These are phyloP conservation scores for Aspergillus floridensis DNA, from an alignment of 2,329 filamentous ascomycete genomes.

Conservation along the genomic window DNA sequence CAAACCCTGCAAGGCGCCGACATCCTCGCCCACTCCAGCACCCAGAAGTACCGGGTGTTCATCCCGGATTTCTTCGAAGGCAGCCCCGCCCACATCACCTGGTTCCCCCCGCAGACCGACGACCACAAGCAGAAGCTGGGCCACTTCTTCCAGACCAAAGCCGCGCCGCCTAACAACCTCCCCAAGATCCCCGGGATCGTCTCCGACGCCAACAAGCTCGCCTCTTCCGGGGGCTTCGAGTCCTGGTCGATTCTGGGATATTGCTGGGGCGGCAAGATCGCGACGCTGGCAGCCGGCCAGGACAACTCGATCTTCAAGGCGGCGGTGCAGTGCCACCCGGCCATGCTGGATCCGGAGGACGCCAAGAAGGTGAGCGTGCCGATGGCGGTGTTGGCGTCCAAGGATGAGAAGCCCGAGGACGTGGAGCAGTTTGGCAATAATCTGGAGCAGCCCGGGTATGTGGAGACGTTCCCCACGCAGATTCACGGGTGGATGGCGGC, in stretches of 20 bases:
- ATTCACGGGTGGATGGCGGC: constrained; percentile 51
- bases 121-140: constrained; percentile 61
- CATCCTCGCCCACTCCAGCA: constrained; percentile 58
- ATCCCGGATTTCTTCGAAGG: constrained; percentile 91
- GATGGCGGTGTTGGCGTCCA: constrained; percentile 56
- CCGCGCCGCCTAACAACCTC: constrained; percentile 58
- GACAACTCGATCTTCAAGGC: constrained; percentile 55
- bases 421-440: constrained; percentile 41
- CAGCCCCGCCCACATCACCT: constrained; percentile 61
- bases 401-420: constrained; percentile 55
- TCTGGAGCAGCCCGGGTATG: constrained; percentile 39
- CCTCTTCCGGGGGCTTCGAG: constrained; percentile 40
- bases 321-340: constrained; percentile 57
- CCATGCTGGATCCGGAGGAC: constrained; percentile 60
- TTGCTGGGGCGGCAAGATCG: constrained; percentile 62
- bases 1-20: constrained; percentile 64
- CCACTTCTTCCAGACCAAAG: constrained; percentile 57
- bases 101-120: constrained; percentile 60
- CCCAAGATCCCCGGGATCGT: constrained; percentile 56
- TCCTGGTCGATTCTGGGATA: constrained; percentile 60
- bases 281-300: constrained; percentile 52
- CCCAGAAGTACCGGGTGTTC: constrained; percentile 75
- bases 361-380: constrained; percentile 57
- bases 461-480: constrained; percentile 45
- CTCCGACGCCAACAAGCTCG: constrained; percentile 52